Base-by-base conservation (phyloP, 495 filamentous ascomycete genomes). In the Amniculicola lignicola region DNA sequence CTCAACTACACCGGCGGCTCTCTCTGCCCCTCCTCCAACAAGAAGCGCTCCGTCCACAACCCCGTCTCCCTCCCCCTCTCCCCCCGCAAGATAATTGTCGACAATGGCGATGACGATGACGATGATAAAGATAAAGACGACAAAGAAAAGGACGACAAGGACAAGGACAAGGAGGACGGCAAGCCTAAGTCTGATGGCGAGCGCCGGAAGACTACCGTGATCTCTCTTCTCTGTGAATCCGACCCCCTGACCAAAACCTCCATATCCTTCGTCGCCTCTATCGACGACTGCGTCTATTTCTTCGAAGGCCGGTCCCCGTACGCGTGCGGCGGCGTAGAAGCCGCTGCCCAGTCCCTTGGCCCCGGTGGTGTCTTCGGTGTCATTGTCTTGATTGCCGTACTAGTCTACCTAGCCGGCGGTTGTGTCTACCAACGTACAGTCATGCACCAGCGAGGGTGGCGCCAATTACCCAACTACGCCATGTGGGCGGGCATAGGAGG, bases 401-500 rank as follows among this genome's bases (percentile, higher is more conserved):
- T 89, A 3, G 94, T 90, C 19, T 99, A 99, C 71, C 69, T 96
- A 33, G 74, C 95, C 21, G 94, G 94, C 51, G 94, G 94, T 62
- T 88, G 93, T 64, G 87, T 95, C 31, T 99, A 97, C 72, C 90
- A 96, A 67, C 82, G 94, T 40, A 94, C 87, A 10, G 94, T 99
- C 51, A 88, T 90, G 74, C 88, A 97, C 67, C 90, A 94, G 49
- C 78, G 94, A 27, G 94, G 94, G 23, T 99, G 91, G 94, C 80
- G 87, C 58, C 94, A 97, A 66, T 77, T 96, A 53, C 94, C 94
- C 14, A 96, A 99, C 70, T 96, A 91, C 74, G 82, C 79, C 54
- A 76, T 95, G 44, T 99, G 94, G 94, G 83, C 88, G 24, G 85
- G 88, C n/a, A 86, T 95, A 35, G 78, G 87, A 58, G 82, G 83